A percentile compares a stretch with the other conserved stretches of the same genome.
Conservation (phyloP, 2,329 filamentous ascomycete species). For the Furcasterigmium sp. region DNA sequence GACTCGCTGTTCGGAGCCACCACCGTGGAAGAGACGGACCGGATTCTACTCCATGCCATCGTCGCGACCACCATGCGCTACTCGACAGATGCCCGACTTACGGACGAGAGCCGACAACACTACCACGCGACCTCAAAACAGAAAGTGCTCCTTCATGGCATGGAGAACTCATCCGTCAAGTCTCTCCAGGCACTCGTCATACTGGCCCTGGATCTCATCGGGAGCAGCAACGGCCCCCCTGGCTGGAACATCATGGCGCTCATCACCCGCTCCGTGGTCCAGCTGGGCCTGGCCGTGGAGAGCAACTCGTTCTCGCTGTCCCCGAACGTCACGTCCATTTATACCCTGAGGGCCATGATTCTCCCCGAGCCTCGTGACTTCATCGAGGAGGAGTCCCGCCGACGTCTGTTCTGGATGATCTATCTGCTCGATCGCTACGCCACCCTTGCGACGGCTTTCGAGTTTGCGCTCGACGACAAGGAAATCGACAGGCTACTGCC, state of each 20-base stretch:
- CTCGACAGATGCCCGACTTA: conserved; percentile 71
- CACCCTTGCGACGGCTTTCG: conserved; percentile 85
- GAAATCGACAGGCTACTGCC: conserved; percentile 85
- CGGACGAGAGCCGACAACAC: conserved; percentile 63
- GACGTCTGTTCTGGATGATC: conserved; percentile 90
- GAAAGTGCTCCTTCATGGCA: conserved; percentile 78
- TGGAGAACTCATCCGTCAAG: conserved; percentile 87
- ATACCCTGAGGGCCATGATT: conserved; percentile 80
- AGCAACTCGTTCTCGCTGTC: conserved; percentile 73
- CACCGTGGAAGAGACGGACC: conserved; percentile 73
- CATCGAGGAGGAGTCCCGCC: conserved; percentile 81
- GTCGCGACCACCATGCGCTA: conserved; percentile 84
- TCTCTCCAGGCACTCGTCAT: conserved; percentile 84
- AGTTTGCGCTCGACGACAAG: conserved; percentile 83
- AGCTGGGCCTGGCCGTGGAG: conserved; percentile 80
- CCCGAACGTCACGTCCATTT: conserved; percentile 78
- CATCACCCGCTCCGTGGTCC: conserved; percentile 83
- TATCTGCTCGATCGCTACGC: conserved; percentile 87
- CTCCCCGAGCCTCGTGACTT: conserved; percentile 79
- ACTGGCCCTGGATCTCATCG: conserved; percentile 76
- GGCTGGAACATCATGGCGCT: conserved; percentile 89
- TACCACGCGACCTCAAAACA: conserved; percentile 82
- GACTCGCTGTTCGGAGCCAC: conserved; percentile 76
- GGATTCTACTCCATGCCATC: conserved; percentile 80
- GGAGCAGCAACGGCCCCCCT: conserved; percentile 82